Conservation (phyloP, 2,329 filamentous ascomycete genomes). For the Trichoderma sp. region DNA sequence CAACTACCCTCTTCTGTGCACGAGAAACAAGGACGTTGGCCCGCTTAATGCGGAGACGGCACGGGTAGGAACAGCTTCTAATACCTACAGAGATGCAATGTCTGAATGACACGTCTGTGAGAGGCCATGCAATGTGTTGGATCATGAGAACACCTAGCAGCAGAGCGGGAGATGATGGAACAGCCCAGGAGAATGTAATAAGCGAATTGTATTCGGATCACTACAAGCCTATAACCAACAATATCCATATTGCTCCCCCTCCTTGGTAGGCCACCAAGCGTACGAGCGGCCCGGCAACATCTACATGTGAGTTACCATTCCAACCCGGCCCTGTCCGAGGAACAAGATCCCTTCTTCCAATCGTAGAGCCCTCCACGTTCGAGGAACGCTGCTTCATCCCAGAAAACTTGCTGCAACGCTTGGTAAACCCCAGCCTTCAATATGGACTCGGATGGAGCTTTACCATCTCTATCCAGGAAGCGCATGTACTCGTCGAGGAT, state of each 20-base stretch:
- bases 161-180: no score
- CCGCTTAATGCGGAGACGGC: no score
- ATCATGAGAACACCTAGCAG: no score
- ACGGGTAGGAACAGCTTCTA: not conserved
- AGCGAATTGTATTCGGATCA: no score
- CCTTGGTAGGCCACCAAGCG: not conserved
- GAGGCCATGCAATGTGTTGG: no score
- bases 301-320: not conserved
- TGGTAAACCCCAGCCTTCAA: not conserved
- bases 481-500: conserved; percentile 17
- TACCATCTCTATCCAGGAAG: conserved; percentile 3
- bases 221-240: not conserved
- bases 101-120: no score
- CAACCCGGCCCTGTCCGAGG: not conserved
- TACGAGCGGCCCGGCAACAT: not conserved
- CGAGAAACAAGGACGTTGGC: no score
- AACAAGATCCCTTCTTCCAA: not conserved
- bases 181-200: no score
- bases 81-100: no score
- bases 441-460: conserved; percentile 1
- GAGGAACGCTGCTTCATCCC: conserved; percentile 5
- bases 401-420: not conserved
- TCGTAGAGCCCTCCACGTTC: conserved; percentile 12
- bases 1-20: no score
- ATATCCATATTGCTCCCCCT: no score